Conservation (phyloP, 2,329 filamentous ascomycete genomes). For the Pestalotiopsis sp. region DNA sequence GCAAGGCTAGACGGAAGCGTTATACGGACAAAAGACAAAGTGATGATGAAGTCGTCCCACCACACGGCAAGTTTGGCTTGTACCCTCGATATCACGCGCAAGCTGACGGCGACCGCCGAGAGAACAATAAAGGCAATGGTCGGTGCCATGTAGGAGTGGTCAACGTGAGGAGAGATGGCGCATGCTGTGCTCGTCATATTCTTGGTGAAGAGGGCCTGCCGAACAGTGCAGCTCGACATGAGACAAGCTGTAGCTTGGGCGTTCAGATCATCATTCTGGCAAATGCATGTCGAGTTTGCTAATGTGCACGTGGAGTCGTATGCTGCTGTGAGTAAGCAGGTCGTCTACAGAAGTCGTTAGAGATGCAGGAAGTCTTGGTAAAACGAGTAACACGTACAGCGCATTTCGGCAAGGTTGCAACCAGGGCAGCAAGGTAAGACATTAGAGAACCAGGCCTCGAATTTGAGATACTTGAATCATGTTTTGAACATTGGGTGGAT, state of each 20-base stretch:
- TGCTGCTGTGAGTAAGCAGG: conserved; percentile 14
- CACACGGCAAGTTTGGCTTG: conserved; percentile 16
- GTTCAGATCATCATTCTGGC: conserved; percentile 14
- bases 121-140: neutral
- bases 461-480: neutral
- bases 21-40: conserved; percentile 34
- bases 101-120: conserved; percentile 2
- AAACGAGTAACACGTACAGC: conserved; percentile 4
- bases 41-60: conserved; percentile 32
- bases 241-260: conserved; percentile 15
- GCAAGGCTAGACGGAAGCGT: conserved; percentile 20
- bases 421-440: conserved; percentile 10
- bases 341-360: conserved; percentile 11
- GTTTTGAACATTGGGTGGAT: neutral
- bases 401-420: conserved; percentile 6
- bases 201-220: conserved; percentile 10
- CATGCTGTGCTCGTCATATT: conserved; percentile 11
- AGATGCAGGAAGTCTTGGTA: neutral
- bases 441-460: neutral
- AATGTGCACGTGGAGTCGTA: conserved; percentile 15
- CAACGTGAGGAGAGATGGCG: conserved; percentile 1
- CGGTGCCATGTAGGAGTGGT: conserved; percentile 2
- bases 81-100: conserved; percentile 9
- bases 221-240: conserved; percentile 14
- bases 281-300: conserved; percentile 15